A percentile compares a stretch with the other conserved stretches of the same genome.
phyloP scores from a whole-genome alignment of 2,329 filamentous ascomycete genomes.

The Aspergillus quadrilineatus region DNA sequence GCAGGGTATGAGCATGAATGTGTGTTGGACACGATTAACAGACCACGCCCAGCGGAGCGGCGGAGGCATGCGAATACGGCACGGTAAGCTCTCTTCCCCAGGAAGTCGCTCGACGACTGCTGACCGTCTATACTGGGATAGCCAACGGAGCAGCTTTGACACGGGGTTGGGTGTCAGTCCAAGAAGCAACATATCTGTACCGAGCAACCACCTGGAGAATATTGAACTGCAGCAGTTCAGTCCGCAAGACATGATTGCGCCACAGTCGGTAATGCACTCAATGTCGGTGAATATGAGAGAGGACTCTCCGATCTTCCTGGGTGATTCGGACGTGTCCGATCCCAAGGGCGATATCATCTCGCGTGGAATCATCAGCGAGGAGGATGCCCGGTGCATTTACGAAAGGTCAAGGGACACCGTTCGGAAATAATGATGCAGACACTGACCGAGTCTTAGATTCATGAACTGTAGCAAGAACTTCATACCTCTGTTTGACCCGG shows the following conservation, averaged over 20 bases:
- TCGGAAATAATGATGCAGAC: too few relatives aligned
- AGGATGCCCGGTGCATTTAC: constrained; percentile 35
- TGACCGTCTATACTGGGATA: not conserved
- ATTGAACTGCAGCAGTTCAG: constrained; percentile 35
- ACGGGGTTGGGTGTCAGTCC: constrained; percentile 24
- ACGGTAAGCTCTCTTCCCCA: constrained; percentile 19
- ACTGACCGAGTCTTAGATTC: constrained; percentile 22
- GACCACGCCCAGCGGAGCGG: constrained; percentile 25
- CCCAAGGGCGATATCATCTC: constrained; percentile 31
- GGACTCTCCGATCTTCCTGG: constrained; percentile 34
- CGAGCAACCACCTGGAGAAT: constrained; percentile 24
- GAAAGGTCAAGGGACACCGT: constrained; percentile 27
- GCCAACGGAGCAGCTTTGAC: constrained; percentile 18
- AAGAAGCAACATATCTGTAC: constrained; percentile 13
- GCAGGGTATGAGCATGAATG: constrained; percentile 36
- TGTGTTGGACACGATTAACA: constrained; percentile 34
- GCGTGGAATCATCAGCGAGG: constrained; percentile 34
- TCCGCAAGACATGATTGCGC: constrained; percentile 39
- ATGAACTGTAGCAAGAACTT: constrained; percentile 36
- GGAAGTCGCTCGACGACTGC: not conserved
- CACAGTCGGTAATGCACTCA: constrained; percentile 35
- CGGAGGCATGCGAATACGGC: constrained; percentile 24
- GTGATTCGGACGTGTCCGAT: constrained; percentile 29
- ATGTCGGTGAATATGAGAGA: constrained; percentile 38
- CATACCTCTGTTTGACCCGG: constrained; percentile 35